phyloP scores from a whole-genome alignment of 1,284 basidiomycete species.

The Volvariella surrecta region DNA sequence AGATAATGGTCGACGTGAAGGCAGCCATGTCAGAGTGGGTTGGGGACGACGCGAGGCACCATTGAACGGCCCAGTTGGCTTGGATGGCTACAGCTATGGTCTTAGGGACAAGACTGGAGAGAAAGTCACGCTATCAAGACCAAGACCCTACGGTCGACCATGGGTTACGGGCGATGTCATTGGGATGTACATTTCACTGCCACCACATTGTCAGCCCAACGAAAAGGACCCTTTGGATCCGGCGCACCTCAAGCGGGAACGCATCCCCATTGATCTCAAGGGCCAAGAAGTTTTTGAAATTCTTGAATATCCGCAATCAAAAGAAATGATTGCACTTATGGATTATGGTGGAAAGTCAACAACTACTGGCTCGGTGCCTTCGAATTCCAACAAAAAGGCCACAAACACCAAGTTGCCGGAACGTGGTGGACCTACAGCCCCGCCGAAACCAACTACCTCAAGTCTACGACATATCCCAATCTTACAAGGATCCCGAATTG shows the following conservation, averaged over 20 bases:
- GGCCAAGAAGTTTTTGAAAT: conserved; percentile 97
- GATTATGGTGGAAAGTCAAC: conserved; percentile 53
- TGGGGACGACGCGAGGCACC: conserved; percentile 90
- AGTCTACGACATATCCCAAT: conserved; percentile 62
- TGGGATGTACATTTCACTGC: conserved; percentile 90
- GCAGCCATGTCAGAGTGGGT: conserved; percentile 84
- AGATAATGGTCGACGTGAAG: conserved; percentile 44
- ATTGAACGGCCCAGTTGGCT: conserved; percentile 87
- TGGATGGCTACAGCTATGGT: conserved; percentile 93
- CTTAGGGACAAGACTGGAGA: conserved; percentile 89
- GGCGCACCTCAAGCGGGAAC: conserved; percentile 73
- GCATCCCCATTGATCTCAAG: conserved; percentile 91
- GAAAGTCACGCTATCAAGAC: conserved; percentile 80
- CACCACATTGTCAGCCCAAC: conserved; percentile 49
- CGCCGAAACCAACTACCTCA: conserved; percentile 19
- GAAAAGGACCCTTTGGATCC: conserved; percentile 61
- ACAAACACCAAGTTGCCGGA: conserved; percentile 59
- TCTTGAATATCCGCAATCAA: conserved; percentile 84
- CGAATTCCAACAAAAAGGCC: conserved; percentile 51
- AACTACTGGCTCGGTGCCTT: conserved; percentile 48
- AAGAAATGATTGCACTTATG: conserved; percentile 89
- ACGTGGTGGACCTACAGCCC: conserved; percentile 25
- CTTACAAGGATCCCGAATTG: conserved; percentile 68
- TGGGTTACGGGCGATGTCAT: conserved; percentile 85
- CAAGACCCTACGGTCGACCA: conserved; percentile 65